phyloP scores from a whole-genome alignment of 108 stramenopile genomes.

The Chaetoceros tenuissimus region DNA sequence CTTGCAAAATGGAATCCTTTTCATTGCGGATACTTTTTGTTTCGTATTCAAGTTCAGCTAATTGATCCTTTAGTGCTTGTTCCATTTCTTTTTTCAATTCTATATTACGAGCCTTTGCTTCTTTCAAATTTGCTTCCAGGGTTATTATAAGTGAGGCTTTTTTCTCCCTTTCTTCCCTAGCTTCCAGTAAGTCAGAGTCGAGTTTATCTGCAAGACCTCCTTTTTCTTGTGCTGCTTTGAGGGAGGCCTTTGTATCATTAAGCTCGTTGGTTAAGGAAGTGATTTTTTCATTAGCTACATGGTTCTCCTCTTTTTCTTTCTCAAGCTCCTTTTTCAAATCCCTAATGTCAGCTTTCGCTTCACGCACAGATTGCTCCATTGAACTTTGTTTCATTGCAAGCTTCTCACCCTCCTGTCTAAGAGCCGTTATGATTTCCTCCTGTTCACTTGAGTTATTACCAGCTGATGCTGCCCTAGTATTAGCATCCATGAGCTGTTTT shows the following conservation, averaged over 20 bases:
- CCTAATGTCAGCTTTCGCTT: conserved; percentile 48
- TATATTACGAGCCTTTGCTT: conserved; percentile 44
- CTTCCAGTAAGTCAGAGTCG: conserved; percentile 42
- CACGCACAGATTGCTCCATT: conserved; percentile 73
- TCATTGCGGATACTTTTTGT: conserved; percentile 50
- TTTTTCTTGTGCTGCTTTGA: conserved; percentile 50
- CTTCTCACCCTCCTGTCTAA: conserved; percentile 65
- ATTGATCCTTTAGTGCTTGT: conserved; percentile 35
- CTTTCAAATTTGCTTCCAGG: conserved; percentile 62
- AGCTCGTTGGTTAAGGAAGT: conserved; percentile 37
- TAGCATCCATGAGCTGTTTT: conserved; percentile 28
- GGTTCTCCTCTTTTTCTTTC: conserved; percentile 23
- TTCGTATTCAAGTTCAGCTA: conserved; percentile 46
- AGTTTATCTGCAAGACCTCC: conserved; percentile 60
- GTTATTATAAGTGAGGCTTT: conserved; percentile 45
- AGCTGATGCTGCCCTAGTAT: conserved; percentile 15
- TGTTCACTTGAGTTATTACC: conserved; percentile 24
- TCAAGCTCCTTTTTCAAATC: conserved; percentile 39
- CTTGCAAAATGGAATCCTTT: conserved; percentile 48
- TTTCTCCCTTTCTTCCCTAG: conserved; percentile 44
- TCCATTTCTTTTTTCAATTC: conserved; percentile 43
- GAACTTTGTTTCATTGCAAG: conserved; percentile 59
- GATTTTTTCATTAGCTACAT: conserved; percentile 33
- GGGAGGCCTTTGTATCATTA: conserved; percentile 46
- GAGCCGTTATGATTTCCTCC: conserved; percentile 43